Conservation (phyloP, 1,284 basidiomycete genomes). For the Boletellus sp. region DNA sequence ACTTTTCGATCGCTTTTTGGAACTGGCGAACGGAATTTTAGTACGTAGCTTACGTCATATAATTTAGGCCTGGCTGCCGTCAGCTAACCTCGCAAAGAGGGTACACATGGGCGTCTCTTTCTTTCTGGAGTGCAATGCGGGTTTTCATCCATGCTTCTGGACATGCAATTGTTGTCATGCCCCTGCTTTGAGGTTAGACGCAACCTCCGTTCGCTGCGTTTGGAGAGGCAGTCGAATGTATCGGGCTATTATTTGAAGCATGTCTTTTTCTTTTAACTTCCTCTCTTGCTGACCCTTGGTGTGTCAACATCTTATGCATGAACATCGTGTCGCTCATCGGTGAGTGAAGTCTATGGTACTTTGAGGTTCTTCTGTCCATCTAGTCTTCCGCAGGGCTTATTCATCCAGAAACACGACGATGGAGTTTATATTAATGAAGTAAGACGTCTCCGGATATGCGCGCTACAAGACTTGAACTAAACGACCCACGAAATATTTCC, state of each 20-base stretch:
- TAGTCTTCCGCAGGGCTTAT: constrained; percentile 9
- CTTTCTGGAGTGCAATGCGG: too few species aligned
- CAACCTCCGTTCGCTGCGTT: constrained; percentile 28
- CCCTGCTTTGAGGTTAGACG: constrained; percentile 18
- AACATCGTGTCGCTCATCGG: too few species aligned
- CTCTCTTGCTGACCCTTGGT: neutral
- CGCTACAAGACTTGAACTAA: constrained; percentile 27
- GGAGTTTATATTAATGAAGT: constrained; percentile 20
- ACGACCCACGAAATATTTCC: constrained; percentile 33
- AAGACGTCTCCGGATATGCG: constrained; percentile 20
- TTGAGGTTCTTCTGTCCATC: neutral
- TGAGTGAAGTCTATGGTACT: neutral
- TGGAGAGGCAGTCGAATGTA: constrained; percentile 34
- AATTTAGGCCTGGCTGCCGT: too few species aligned
- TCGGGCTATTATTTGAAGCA: constrained; percentile 37
- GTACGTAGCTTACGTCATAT: too few species aligned
- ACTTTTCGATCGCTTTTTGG: too few species aligned
- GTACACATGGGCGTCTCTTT: too few species aligned
- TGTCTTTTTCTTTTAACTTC: neutral
- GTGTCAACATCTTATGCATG: too few species aligned
- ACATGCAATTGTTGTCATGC: neutral
- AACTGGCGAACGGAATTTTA: too few species aligned
- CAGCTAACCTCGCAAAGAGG: too few species aligned
- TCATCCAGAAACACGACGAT: constrained; percentile 36
- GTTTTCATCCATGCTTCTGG: too few species aligned